Base-by-base conservation (phyloP, 2,329 filamentous ascomycete genomes). In the Colletotrichum nymphaeae region DNA sequence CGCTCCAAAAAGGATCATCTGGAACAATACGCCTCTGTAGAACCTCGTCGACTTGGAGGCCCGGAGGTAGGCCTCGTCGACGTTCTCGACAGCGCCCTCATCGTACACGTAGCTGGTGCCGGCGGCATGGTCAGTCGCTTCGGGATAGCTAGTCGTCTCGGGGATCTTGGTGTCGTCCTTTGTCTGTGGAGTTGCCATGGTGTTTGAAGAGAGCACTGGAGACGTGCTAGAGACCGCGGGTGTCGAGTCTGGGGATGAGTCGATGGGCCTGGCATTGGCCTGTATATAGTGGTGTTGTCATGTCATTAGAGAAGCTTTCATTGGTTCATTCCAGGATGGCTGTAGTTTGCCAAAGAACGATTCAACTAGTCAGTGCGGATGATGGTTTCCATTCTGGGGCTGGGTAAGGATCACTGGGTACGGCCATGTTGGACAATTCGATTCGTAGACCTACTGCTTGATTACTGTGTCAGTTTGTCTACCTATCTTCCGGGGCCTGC, bases 1-100 rank as follows among this genome's bases (percentile, higher is more conserved):
- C 64, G 69, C 69, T 22, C 64, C 69, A 22, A 72, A 72, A 6
- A 72, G 35, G 12, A 72, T 63, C 69, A 72, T 72, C 37, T 72
- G 69, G 64, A 59, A 72, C 3, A 68, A 58, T 9, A 72, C 69
- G 22, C 64, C 52, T 24, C 69, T 32, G 8, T 57, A 69, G 64
- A 72, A 69, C 22, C n/a, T 72, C 6, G 69, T 53, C 19, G 49
- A 69, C 57, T 52, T 58, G 0, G 64, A 14, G 8, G 64, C 64
- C 2, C 64, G 49, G 5, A 72, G 37, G 16, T 72, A 72, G 22
- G 56, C 16, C 2, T 63, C 56, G 58, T 72, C 69, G 9, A 69
- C 12, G 28, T 68, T 56, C 14, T 49, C 64, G 37, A 19, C 14
- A 4, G 22, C 35, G 37, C 19, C 26, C 6, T 22, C 69, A 16